These are phyloP conservation scores for Atalantia buxifolia DNA, from an alignment of 345 rosid genomes.

Conservation along the genomic window DNA sequence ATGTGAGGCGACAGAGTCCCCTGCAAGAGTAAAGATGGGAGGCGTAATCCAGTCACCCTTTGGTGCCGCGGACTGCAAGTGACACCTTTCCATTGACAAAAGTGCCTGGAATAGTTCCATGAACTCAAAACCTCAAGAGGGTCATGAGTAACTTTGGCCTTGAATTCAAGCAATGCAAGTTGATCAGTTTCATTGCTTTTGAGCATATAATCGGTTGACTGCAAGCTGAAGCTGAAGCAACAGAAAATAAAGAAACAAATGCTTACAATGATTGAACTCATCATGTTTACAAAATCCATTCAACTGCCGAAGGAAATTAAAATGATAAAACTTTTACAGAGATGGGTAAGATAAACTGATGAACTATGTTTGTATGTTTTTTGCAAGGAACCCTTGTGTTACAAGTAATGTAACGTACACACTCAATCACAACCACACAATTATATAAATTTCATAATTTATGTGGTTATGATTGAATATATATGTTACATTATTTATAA, in stretches of 20 bases:
- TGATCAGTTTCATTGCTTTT: neutral
- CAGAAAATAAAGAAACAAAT: neutral
- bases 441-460: too few species aligned
- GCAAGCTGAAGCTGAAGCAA: neutral
- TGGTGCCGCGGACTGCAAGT: neutral
- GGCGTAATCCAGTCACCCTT: neutral
- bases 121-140: neutral
- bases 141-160: neutral
- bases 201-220: neutral
- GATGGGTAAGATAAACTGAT: too few species aligned
- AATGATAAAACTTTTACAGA: neutral
- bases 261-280: neutral
- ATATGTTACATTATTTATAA: too few species aligned
- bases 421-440: too few species aligned
- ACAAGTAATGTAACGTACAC: too few species aligned
- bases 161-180: constrained; percentile 4
- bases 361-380: too few species aligned
- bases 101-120: neutral
- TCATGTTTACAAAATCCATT: neutral
- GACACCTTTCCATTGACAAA: neutral
- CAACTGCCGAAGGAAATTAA: neutral
- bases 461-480: too few species aligned
- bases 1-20: neutral
- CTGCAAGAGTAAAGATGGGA: neutral
- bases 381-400: too few species aligned